A percentile compares a stretch with the other conserved stretches of the same genome.
These are phyloP conservation scores for Phytopythium oedochilum DNA, from an alignment of 352 stramenopile species.

Conservation along the genomic window DNA sequence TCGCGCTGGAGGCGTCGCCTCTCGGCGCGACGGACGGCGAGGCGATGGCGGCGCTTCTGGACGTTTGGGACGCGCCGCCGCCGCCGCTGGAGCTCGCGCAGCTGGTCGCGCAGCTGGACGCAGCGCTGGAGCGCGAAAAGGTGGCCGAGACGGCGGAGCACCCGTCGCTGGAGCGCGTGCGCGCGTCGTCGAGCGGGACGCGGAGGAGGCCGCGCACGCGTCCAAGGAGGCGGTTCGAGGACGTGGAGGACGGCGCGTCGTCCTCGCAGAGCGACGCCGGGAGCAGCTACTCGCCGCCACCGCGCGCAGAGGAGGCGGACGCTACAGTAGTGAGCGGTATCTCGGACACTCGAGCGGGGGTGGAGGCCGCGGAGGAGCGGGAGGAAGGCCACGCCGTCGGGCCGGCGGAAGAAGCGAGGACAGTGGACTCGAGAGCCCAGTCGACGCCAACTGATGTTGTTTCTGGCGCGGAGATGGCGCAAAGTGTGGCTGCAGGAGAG, in stretches of 20 bases:
- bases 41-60: constrained; percentile 45
- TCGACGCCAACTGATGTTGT: background rate
- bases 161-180: constrained; percentile 18
- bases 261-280: constrained; percentile 17
- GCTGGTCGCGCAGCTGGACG: constrained; percentile 37
- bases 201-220: constrained; percentile 16
- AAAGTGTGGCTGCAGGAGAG: background rate
- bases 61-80: constrained; percentile 33
- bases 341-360: too few species aligned
- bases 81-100: constrained; percentile 30
- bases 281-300: constrained; percentile 13
- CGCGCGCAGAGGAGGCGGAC: constrained; percentile 8
- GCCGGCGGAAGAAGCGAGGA: too few species aligned
- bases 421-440: background rate
- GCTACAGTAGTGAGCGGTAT: too few species aligned
- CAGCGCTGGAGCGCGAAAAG: constrained; percentile 21
- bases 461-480: background rate
- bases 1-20: constrained; percentile 21
- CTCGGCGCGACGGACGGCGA: constrained; percentile 20
- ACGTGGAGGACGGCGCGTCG: constrained; percentile 16
- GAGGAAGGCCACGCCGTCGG: constrained; percentile 6
- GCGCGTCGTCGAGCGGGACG: background rate
- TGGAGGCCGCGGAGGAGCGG: constrained; percentile 7
- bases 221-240: constrained; percentile 27
- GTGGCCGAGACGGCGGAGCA: constrained; percentile 4